These are phyloP conservation scores for Rhizomucor pusillus DNA, from an alignment of 371 early-diverging fungal species.

Conservation along the genomic window DNA sequence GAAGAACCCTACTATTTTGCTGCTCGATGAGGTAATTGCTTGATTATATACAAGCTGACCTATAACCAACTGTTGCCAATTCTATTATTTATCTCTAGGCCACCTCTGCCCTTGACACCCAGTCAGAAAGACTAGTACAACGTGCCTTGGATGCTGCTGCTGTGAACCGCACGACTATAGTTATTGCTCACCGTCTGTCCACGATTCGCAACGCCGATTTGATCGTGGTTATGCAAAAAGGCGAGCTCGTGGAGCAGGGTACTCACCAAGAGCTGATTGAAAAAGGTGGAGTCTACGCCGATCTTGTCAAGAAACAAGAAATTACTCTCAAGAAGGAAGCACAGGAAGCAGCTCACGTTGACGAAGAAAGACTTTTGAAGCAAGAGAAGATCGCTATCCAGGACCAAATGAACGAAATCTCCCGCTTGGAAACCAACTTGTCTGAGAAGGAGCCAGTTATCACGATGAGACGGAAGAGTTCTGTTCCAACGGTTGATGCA, in stretches of 20 bases:
- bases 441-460: constrained; percentile 5
- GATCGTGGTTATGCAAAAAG: constrained; percentile 80
- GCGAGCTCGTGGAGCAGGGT: constrained; percentile 71
- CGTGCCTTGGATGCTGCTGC: constrained; percentile 77
- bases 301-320: constrained; percentile 58
- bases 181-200: constrained; percentile 89
- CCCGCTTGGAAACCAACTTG: background rate
- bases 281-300: constrained; percentile 52
- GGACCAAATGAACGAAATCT: constrained; percentile 6
- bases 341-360: background rate
- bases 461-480: constrained; percentile 19
- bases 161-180: constrained; percentile 81
- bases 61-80: no score
- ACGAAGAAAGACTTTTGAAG: constrained; percentile 21
- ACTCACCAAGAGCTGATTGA: constrained; percentile 65
- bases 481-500: constrained; percentile 36
- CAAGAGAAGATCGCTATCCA: constrained; percentile 41
- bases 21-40: constrained; percentile 40
- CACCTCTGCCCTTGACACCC: constrained; percentile 76
- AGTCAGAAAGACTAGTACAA: constrained; percentile 82
- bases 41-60: background rate
- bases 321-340: constrained; percentile 18
- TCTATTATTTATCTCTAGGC: constrained; percentile 36
- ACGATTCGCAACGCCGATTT: constrained; percentile 80
- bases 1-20: constrained; percentile 41